phyloP scores from a whole-genome alignment of 2,329 filamentous ascomycete genomes.

The Rugonectria rugulosa region DNA sequence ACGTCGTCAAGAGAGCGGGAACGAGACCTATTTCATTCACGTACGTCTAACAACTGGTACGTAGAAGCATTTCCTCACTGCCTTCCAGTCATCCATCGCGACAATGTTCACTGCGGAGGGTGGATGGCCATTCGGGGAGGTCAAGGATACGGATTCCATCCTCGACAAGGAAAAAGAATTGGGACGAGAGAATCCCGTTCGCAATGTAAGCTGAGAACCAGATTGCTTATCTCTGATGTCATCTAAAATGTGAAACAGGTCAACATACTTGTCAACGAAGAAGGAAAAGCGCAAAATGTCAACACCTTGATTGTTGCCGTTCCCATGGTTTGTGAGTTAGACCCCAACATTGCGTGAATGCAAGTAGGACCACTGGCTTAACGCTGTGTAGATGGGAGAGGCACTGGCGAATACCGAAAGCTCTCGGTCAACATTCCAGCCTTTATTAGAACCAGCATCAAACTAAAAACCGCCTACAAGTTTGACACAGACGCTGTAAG shows the following conservation, averaged over 20 bases:
- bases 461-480: slow-evolving; percentile 40
- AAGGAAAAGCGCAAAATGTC: slow-evolving; percentile 39
- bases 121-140: slow-evolving; percentile 42
- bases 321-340: slow-evolving; percentile 39
- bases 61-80: no score
- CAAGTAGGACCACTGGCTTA: not conserved
- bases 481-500: slow-evolving; percentile 45
- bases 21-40: slow-evolving; percentile 44
- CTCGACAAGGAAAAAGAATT: slow-evolving; percentile 42
- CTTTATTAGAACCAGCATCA: slow-evolving; percentile 39
- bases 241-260: slow-evolving; percentile 27
- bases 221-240: no score
- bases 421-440: slow-evolving; percentile 45
- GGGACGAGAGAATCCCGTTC: slow-evolving; percentile 35
- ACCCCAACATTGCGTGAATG: not conserved
- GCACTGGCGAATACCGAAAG: slow-evolving; percentile 43
- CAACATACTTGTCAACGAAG: slow-evolving; percentile 39
- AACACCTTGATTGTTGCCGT: slow-evolving; percentile 40
- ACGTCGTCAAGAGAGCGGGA: slow-evolving; percentile 36
- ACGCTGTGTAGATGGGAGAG: slow-evolving; percentile 42
- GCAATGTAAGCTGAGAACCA: slow-evolving; percentile 38
- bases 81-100: slow-evolving; percentile 37
- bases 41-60: no score
- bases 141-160: slow-evolving; percentile 42
- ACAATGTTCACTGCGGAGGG: slow-evolving; percentile 38